Conservation (phyloP, 1,284 basidiomycete species). For the Ganoderma meredithae region DNA sequence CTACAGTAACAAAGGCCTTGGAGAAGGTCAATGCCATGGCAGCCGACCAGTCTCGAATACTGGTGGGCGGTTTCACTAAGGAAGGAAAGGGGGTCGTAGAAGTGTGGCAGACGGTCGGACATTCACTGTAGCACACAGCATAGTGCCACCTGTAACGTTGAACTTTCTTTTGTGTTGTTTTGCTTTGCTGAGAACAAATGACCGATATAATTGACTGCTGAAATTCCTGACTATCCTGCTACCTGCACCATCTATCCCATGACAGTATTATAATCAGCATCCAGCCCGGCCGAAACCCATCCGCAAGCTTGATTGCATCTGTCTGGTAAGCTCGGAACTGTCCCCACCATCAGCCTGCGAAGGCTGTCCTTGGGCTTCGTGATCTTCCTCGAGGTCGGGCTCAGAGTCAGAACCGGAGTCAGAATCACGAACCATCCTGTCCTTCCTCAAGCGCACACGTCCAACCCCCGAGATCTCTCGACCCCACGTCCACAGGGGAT, state of each 20-base stretch:
- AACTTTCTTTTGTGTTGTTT: neutral
- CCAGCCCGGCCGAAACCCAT: neutral
- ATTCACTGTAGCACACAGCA: neutral
- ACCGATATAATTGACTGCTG: no score
- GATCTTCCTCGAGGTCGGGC: neutral
- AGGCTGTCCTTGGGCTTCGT: neutral
- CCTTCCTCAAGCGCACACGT: neutral
- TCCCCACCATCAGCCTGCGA: neutral
- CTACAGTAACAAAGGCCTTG: conserved; percentile 47
- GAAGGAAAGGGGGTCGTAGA: conserved; percentile 68
- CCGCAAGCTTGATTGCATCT: neutral
- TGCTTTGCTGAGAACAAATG: neutral
- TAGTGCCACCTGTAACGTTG: neutral
- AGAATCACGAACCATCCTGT: neutral
- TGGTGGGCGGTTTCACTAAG: conserved; percentile 66
- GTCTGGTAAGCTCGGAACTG: neutral
- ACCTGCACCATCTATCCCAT: neutral
- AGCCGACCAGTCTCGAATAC: conserved; percentile 50
- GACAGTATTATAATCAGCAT: neutral
- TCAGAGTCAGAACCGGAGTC: neutral
- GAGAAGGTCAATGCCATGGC: conserved; percentile 71
- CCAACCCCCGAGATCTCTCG: neutral
- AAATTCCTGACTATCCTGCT: neutral
- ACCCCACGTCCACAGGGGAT: neutral
- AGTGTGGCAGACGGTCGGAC: conserved; percentile 49